A percentile compares a stretch with the other conserved stretches of the same genome.
Evolutionary conservation across 2,329 filamentous ascomycete species (phyloP).

Genomic region (Ophiocordyceps camponoti-rufipedis): DNA sequence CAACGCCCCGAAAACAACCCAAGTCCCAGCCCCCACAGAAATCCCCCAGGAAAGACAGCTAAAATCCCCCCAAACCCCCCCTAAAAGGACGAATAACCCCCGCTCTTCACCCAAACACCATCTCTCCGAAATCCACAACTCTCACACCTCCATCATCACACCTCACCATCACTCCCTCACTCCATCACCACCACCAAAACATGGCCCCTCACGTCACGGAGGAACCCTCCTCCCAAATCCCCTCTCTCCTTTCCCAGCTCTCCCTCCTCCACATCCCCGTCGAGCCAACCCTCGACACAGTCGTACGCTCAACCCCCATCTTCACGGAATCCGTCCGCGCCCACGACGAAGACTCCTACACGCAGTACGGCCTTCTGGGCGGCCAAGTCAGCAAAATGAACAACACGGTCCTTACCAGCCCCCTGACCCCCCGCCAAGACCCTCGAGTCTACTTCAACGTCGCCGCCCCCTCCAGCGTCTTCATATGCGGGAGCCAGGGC

Average conservation of each 20-base stretch:
- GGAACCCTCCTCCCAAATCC: background rate
- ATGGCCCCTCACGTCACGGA: background rate
- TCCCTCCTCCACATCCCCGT: background rate
- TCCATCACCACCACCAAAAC: too few species aligned
- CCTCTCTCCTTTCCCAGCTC: slow-evolving; percentile 1
- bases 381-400: background rate
- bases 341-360: background rate
- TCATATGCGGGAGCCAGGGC: slow-evolving; percentile 47
- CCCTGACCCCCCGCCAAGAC: slow-evolving; percentile 2
- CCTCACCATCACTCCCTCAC: background rate
- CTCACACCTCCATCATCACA: background rate
- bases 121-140: too few species aligned
- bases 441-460: slow-evolving; percentile 26
- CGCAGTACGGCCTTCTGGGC: slow-evolving; percentile 7
- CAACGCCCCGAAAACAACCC: too few species aligned
- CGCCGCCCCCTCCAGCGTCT: slow-evolving; percentile 33
- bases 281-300: background rate
- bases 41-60: too few species aligned
- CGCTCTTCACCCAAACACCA: too few species aligned
- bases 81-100: too few species aligned
- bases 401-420: too few species aligned
- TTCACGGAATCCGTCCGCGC: slow-evolving; percentile 5
- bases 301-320: slow-evolving; percentile 2
- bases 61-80: too few species aligned
- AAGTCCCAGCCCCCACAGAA: too few species aligned